These are phyloP conservation scores for Lipomyces anomalus DNA, from an alignment of 805 yeast species.

Conservation along the genomic window DNA sequence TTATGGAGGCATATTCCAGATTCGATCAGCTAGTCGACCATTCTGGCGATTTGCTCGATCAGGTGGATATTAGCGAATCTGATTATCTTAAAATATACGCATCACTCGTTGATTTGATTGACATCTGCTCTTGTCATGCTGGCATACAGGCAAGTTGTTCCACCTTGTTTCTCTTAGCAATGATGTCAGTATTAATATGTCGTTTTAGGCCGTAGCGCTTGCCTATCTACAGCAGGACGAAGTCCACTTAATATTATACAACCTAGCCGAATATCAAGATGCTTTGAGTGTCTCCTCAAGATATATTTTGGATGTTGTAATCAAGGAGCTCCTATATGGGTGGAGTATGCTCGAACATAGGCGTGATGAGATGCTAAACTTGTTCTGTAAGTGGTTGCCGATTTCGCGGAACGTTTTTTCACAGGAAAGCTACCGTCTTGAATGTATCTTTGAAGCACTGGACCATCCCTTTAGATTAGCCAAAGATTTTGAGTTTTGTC, in stretches of 20 bases:
- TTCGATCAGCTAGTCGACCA: not conserved
- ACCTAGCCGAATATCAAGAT: too few relatives aligned
- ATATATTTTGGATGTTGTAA: too few relatives aligned
- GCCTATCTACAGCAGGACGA: not conserved
- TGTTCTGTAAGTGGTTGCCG: not conserved
- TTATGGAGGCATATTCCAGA: not conserved
- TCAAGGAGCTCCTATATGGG: too few relatives aligned
- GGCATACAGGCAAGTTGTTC: not conserved
- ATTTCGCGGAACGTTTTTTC: not conserved
- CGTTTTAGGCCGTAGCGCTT: too few relatives aligned
- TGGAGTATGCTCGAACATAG: not conserved
- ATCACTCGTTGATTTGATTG: not conserved
- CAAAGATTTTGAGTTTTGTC: not conserved
- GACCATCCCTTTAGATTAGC: not conserved
- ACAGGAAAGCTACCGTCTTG: not conserved
- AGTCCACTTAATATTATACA: too few relatives aligned
- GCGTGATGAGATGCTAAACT: not conserved
- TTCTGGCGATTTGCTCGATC: not conserved
- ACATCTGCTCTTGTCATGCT: not conserved
- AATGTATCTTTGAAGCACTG: not conserved
- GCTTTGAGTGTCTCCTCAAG: too few relatives aligned
- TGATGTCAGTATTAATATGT: too few relatives aligned
- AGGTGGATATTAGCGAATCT: too few relatives aligned
- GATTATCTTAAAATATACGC: not conserved
- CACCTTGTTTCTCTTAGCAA: too few relatives aligned